These are phyloP conservation scores for Emergomyces pasteurianus DNA, from an alignment of 2,329 filamentous ascomycete species.

Conservation along the genomic window DNA sequence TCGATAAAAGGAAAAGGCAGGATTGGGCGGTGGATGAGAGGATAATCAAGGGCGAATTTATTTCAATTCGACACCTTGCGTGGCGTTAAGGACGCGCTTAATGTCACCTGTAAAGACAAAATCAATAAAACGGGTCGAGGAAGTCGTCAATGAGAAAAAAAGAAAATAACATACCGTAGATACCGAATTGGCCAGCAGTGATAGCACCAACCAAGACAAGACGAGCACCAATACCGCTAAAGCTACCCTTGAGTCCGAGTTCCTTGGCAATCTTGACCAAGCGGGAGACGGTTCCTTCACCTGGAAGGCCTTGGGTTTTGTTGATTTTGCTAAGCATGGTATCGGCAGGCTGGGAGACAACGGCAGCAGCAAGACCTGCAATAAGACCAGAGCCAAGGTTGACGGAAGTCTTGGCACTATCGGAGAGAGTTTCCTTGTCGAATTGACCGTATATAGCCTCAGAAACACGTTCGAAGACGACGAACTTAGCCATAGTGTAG, in stretches of 20 bases:
- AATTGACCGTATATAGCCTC: slow-evolving; percentile 57
- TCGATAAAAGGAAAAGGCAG: background rate
- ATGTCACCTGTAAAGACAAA: slow-evolving; percentile 31
- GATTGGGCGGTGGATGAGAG: background rate
- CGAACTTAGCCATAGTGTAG: slow-evolving; percentile 93
- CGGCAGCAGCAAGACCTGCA: slow-evolving; percentile 74
- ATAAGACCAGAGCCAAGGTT: slow-evolving; percentile 79
- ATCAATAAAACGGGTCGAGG: slow-evolving; percentile 6
- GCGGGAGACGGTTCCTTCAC: slow-evolving; percentile 69
- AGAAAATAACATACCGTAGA: slow-evolving; percentile 46
- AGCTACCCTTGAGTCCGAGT: slow-evolving; percentile 67
- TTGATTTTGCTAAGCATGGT: slow-evolving; percentile 95
- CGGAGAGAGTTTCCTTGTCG: slow-evolving; percentile 60
- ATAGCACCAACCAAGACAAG: slow-evolving; percentile 64
- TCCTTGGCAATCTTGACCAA: slow-evolving; percentile 82
- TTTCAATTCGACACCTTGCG: slow-evolving; percentile 63
- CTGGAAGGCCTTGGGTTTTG: slow-evolving; percentile 80
- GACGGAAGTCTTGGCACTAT: slow-evolving; percentile 60
- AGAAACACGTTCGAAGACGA: slow-evolving; percentile 80
- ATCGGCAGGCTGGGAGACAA: slow-evolving; percentile 81
- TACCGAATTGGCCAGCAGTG: slow-evolving; percentile 74
- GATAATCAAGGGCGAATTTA: slow-evolving; percentile 16
- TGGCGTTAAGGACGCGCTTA: slow-evolving; percentile 58
- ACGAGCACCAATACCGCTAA: slow-evolving; percentile 70
- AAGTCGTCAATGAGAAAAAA: background rate